A percentile compares a stretch with the other conserved stretches of the same genome.
These are phyloP conservation scores for Talaromyces ruber DNA, from an alignment of 495 filamentous ascomycete species.

Conservation along the genomic window DNA sequence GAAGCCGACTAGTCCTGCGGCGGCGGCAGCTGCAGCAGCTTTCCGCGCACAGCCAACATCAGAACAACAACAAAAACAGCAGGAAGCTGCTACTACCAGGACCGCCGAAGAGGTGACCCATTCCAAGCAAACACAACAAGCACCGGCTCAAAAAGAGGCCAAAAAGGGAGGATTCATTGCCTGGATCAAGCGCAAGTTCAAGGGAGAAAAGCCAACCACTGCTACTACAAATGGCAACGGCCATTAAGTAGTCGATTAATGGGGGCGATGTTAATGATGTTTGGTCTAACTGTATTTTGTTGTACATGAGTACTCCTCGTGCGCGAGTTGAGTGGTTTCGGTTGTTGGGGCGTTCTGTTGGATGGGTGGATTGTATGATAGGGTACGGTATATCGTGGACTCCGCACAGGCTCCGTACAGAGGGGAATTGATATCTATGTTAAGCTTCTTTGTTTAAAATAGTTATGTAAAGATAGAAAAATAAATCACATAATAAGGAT, in stretches of 20 bases:
- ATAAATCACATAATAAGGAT: neutral
- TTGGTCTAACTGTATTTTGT: neutral
- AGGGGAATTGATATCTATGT: neutral
- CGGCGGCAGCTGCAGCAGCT: neutral
- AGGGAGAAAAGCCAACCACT: constrained; percentile 11
- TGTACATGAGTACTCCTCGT: neutral
- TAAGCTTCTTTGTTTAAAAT: neutral
- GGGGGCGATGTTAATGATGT: neutral
- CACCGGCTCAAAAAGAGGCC: neutral
- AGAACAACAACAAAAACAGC: neutral
- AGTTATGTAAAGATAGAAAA: neutral
- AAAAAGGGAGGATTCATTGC: constrained; percentile 16
- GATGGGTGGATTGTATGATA: constrained; percentile 12
- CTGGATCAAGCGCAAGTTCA: constrained; percentile 25
- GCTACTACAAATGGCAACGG: constrained; percentile 2
- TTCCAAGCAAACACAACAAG: neutral
- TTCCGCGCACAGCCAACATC: neutral
- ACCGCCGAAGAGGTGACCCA: neutral
- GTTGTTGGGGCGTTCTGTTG: neutral
- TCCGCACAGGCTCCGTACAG: neutral
- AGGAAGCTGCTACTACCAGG: neutral
- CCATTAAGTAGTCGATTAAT: constrained; percentile 6
- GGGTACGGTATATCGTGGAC: neutral
- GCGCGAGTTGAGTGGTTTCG: neutral
- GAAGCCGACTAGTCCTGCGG: neutral